A percentile compares a stretch with the other conserved stretches of the same genome.
Evolutionary conservation across 139 green algal species (phyloP).

Genomic region (Tetraselmis chui): DNA sequence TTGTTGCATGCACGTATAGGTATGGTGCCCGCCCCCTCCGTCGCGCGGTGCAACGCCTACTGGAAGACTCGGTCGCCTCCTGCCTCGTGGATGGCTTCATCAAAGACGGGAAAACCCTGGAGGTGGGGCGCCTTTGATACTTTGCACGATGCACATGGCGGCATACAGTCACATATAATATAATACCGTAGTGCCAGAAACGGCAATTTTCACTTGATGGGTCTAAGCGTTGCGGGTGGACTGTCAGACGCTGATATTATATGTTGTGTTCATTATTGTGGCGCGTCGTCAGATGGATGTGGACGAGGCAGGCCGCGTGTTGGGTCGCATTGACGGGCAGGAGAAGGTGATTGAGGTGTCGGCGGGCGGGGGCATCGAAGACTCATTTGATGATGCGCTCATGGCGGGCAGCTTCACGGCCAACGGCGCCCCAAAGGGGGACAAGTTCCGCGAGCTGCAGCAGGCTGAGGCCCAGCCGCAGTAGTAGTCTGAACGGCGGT

Average conservation of each 20-base stretch:
- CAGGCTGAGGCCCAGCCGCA: not conserved
- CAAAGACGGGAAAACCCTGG: constrained; percentile 17
- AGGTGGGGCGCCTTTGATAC: too few species aligned
- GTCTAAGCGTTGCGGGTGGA: too few species aligned
- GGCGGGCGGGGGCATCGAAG: not conserved
- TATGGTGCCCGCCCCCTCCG: constrained; percentile 97
- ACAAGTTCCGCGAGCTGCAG: not conserved
- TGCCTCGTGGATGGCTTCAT: constrained; percentile 89
- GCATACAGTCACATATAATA: too few species aligned
- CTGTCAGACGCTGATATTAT: too few species aligned
- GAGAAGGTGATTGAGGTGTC: not conserved
- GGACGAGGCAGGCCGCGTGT: not conserved
- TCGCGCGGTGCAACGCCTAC: constrained; percentile 95
- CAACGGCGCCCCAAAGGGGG: not conserved
- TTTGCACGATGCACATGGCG: too few species aligned
- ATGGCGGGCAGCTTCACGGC: not conserved
- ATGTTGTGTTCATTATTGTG: too few species aligned
- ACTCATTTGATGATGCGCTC: not conserved
- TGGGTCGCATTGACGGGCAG: not conserved
- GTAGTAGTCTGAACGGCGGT: too few species aligned
- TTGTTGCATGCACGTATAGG: too few species aligned
- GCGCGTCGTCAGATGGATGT: not conserved
- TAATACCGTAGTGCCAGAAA: too few species aligned
- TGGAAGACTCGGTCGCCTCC: constrained; percentile 95
- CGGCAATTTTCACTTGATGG: too few species aligned